Conservation (phyloP, 805 yeast species). For the Lipomyces anomalus region DNA sequence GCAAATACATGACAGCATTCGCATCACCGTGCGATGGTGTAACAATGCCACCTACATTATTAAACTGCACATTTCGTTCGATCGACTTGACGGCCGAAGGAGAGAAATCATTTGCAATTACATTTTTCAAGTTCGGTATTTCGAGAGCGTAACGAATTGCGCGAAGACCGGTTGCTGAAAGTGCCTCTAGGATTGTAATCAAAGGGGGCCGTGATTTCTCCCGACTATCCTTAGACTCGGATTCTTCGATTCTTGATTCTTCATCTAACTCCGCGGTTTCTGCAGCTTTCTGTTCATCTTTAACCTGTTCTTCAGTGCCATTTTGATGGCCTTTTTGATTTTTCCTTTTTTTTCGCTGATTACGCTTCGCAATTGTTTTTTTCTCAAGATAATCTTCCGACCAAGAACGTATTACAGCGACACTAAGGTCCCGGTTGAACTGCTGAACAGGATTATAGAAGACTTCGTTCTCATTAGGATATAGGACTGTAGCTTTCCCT, state of each 20-base stretch:
- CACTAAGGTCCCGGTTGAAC: conserved; percentile 87
- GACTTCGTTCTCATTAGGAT: conserved; percentile 75
- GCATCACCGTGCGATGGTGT: conserved; percentile 81
- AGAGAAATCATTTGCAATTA: conserved; percentile 86
- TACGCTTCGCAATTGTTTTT: conserved; percentile 30
- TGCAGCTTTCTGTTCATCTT: conserved; percentile 6
- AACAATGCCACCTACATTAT: conserved; percentile 52
- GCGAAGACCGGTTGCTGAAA: conserved; percentile 91
- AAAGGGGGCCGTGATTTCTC: conserved; percentile 37
- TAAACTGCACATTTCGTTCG: conserved; percentile 61
- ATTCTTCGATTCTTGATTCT: conserved; percentile 1
- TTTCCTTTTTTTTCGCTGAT: conserved; percentile 17
- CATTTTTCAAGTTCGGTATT: conserved; percentile 63
- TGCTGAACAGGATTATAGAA: conserved; percentile 97
- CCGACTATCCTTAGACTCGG: conserved; percentile 4
- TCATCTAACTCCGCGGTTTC: conserved; percentile 3
- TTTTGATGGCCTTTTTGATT: conserved; percentile 8
- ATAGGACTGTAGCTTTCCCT: conserved; percentile 78
- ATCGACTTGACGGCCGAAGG: conserved; percentile 82
- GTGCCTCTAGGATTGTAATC: conserved; percentile 75
- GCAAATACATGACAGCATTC: conserved; percentile 64
- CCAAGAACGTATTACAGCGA: conserved; percentile 83
- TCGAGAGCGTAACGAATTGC: conserved; percentile 93
- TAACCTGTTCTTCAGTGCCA: conserved; percentile 2
- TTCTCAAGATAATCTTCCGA: conserved; percentile 50